phyloP scores from a whole-genome alignment of 345 rosid species.

The Eucalyptus leucophloia region DNA sequence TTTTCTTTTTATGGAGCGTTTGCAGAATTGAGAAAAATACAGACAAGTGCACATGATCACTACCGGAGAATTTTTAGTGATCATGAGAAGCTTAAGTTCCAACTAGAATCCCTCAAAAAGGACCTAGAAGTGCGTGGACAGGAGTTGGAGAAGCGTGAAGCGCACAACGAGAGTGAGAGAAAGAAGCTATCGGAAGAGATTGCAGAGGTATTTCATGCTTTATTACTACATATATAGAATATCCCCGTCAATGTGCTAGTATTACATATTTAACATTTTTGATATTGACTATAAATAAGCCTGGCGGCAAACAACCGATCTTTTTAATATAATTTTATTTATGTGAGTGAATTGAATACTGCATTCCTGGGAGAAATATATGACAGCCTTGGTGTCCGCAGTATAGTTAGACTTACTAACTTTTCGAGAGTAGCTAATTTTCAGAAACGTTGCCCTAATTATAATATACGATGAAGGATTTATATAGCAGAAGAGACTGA shows the following conservation, averaged over 20 bases:
- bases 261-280: background rate
- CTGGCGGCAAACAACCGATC: background rate
- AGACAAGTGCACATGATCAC: constrained; percentile 63
- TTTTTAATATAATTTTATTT: background rate
- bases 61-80: constrained; percentile 67
- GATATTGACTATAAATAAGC: background rate
- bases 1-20: background rate
- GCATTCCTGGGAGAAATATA: background rate
- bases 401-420: background rate
- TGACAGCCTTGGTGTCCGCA: background rate
- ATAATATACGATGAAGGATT: background rate
- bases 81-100: constrained; percentile 74
- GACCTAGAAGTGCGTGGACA: constrained; percentile 61
- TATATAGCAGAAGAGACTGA: background rate
- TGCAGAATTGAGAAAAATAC: constrained; percentile 73
- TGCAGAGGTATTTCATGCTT: constrained; percentile 43
- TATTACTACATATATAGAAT: background rate
- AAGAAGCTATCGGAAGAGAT: constrained; percentile 53
- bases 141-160: constrained; percentile 76
- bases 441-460: background rate
- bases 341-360: background rate
- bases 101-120: constrained; percentile 60
- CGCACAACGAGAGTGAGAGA: constrained; percentile 70
- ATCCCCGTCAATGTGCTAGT: background rate
- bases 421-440: background rate